phyloP scores from a whole-genome alignment of 1,284 basidiomycete genomes.

The Lentinus polychrous region DNA sequence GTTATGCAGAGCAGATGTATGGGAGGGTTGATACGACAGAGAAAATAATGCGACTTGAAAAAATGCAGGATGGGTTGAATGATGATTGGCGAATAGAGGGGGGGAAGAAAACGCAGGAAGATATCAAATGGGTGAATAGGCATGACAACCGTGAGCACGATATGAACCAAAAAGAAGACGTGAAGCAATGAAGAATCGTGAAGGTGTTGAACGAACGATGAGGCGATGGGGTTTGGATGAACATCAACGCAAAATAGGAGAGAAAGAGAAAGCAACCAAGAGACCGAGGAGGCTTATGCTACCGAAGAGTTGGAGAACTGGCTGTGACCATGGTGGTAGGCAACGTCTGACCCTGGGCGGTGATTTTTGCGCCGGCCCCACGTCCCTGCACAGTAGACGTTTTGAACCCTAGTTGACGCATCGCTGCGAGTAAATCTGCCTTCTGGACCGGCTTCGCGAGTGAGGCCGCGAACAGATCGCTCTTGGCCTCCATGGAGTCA shows the following conservation, averaged over 20 bases:
- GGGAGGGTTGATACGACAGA: conserved; percentile 6
- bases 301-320: conserved; percentile 9
- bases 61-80: conserved; percentile 28
- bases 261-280: conserved; percentile 23
- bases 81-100: conserved; percentile 15
- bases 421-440: conserved; percentile 71
- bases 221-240: neutral
- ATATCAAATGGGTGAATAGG: conserved; percentile 14
- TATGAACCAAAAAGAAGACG: conserved; percentile 17
- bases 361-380: conserved; percentile 32
- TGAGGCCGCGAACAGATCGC: conserved; percentile 79
- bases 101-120: conserved; percentile 17
- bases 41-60: conserved; percentile 18
- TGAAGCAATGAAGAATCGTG: conserved; percentile 22
- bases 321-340: conserved; percentile 7
- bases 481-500: conserved; percentile 61
- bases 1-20: conserved; percentile 12
- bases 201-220: conserved; percentile 18
- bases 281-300: conserved; percentile 16
- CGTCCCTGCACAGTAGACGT: conserved; percentile 57
- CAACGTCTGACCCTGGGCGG: conserved; percentile 7
- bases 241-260: conserved; percentile 25
- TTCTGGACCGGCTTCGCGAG: conserved; percentile 87
- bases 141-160: conserved; percentile 21
- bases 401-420: conserved; percentile 85